These are phyloP conservation scores for Danielia oregonensis DNA, from an alignment of 805 yeast species.

Conservation along the genomic window DNA sequence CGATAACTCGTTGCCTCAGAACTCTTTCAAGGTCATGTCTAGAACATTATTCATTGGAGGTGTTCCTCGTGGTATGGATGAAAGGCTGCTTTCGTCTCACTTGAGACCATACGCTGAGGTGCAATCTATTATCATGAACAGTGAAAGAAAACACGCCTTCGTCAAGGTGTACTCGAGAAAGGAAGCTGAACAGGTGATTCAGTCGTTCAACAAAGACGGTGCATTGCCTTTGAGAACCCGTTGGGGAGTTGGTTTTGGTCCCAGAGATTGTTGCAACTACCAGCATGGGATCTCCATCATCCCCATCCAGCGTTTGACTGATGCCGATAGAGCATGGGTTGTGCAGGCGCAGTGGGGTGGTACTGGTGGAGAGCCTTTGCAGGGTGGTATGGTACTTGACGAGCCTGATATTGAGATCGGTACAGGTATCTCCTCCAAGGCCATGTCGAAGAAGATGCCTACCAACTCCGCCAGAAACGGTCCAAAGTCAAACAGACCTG, in stretches of 20 bases:
- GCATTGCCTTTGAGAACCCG: slow-evolving; percentile 70
- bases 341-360: slow-evolving; percentile 95
- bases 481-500: slow-evolving; percentile 71
- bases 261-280: slow-evolving; percentile 96
- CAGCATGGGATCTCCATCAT: slow-evolving; percentile 85
- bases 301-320: slow-evolving; percentile 84
- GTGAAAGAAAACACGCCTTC: slow-evolving; percentile 91
- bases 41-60: slow-evolving; percentile 95
- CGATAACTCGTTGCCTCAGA: slow-evolving; percentile 72
- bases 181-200: slow-evolving; percentile 84
- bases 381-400: slow-evolving; percentile 78
- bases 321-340: slow-evolving; percentile 90
- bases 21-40: slow-evolving; percentile 75
- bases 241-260: slow-evolving; percentile 99
- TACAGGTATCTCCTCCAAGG: slow-evolving; percentile 87
- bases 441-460: slow-evolving; percentile 89
- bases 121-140: slow-evolving; percentile 83
- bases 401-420: slow-evolving; percentile 99
- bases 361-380: slow-evolving; percentile 81
- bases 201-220: slow-evolving; percentile 67
- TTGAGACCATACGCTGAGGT: slow-evolving; percentile 87
- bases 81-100: slow-evolving; percentile 61
- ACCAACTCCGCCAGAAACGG: slow-evolving; percentile 84
- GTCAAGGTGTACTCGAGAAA: slow-evolving; percentile 88
- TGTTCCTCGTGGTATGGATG: slow-evolving; percentile 79